Conservation (phyloP, 106 monocot species). For the Xerophyta viscosa region DNA sequence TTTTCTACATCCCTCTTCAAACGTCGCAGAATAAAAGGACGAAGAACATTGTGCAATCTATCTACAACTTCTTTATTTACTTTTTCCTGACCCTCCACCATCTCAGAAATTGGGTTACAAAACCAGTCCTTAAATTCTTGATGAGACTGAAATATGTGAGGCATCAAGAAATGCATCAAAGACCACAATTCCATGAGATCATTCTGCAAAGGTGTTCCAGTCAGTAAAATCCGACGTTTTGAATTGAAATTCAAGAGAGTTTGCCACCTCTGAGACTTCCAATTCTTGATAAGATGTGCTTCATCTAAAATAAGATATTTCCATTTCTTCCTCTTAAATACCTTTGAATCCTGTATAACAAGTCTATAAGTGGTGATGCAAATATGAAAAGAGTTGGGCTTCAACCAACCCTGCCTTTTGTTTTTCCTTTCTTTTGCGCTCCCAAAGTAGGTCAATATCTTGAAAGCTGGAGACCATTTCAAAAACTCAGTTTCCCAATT, state of each 20-base stretch:
- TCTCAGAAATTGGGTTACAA: slow-evolving; percentile 91
- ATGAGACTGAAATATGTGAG: slow-evolving; percentile 97
- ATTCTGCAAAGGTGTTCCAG: slow-evolving; percentile 97
- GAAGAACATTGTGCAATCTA: slow-evolving; percentile 92
- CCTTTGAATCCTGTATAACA: slow-evolving; percentile 91
- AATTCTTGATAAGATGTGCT: slow-evolving; percentile 98
- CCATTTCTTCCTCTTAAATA: slow-evolving; percentile 93
- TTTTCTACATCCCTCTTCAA: slow-evolving; percentile 96
- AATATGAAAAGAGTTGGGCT: slow-evolving; percentile 75
- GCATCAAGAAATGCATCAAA: slow-evolving; percentile 97
- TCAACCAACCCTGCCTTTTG: slow-evolving; percentile 93
- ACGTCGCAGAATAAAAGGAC: slow-evolving; percentile 85
- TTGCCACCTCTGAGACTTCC: slow-evolving; percentile 99
- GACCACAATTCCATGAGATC: slow-evolving; percentile 99
- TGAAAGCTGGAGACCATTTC: slow-evolving; percentile 97
- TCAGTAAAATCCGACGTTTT: slow-evolving; percentile 80
- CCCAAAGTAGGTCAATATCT: slow-evolving; percentile 94
- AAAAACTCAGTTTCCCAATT: slow-evolving; percentile 99
- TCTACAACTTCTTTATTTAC: slow-evolving; percentile 95
- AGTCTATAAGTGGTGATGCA: slow-evolving; percentile 96
- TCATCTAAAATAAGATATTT: slow-evolving; percentile 98
- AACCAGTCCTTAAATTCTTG: slow-evolving; percentile 99
- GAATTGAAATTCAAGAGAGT: slow-evolving; percentile 94
- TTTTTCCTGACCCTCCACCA: slow-evolving; percentile 97
- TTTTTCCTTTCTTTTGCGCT: slow-evolving; percentile 91